Evolutionary conservation across 2,329 filamentous ascomycete genomes (phyloP).

Genomic region (Alternaria panax): DNA sequence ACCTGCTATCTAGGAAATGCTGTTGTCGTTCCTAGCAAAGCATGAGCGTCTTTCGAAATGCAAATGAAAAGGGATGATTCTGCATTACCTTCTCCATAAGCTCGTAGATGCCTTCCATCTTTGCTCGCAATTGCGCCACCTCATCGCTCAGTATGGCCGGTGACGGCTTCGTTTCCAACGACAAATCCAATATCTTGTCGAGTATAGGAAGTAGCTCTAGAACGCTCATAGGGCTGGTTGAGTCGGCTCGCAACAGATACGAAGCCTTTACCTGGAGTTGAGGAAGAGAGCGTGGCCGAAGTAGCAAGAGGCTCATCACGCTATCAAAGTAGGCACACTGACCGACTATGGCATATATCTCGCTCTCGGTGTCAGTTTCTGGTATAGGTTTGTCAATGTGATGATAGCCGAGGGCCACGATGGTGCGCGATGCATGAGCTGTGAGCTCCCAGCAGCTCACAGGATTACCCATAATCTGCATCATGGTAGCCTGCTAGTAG

Average conservation of each 20-base stretch:
- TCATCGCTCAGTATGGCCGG: constrained; percentile 26
- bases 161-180: constrained; percentile 27
- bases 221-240: constrained; percentile 34
- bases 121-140: constrained; percentile 27
- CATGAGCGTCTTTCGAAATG: constrained; percentile 4
- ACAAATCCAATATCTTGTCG: constrained; percentile 37
- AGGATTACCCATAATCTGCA: constrained; percentile 46
- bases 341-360: constrained; percentile 38
- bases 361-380: constrained; percentile 31
- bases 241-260: constrained; percentile 32
- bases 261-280: constrained; percentile 34
- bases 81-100: constrained; percentile 34
- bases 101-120: constrained; percentile 33
- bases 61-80: too few species aligned
- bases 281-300: constrained; percentile 41
- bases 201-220: constrained; percentile 42
- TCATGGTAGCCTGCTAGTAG: constrained; percentile 34
- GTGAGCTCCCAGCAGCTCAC: constrained; percentile 42
- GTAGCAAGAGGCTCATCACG: constrained; percentile 39
- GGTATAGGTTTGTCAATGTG: constrained; percentile 24
- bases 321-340: constrained; percentile 46
- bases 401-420: constrained; percentile 44
- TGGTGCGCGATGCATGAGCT: constrained; percentile 41
- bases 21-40: constrained; percentile 25
- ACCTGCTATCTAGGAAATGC: constrained; percentile 26